phyloP scores from a whole-genome alignment of 2,329 filamentous ascomycete genomes.

The Fusarium circinatum region DNA sequence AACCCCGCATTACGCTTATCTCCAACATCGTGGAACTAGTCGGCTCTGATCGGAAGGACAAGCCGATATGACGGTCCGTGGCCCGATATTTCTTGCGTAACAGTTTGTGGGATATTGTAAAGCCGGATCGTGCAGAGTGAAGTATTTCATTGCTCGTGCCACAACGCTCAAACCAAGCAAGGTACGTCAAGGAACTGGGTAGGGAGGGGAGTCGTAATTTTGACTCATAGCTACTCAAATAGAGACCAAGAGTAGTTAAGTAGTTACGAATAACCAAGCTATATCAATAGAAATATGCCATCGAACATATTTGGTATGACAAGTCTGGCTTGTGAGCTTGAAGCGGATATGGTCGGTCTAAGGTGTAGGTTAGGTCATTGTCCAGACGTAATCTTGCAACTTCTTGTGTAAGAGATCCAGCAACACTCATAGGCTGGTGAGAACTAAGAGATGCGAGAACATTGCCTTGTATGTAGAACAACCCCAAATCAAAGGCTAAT shows the following conservation, averaged over 20 bases:
- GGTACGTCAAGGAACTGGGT: fast-evolving
- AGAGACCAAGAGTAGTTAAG: background rate
- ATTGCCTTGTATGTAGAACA: background rate
- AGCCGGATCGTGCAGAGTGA: too few relatives aligned
- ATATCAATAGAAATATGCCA: background rate
- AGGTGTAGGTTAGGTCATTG: background rate
- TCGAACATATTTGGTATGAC: too few relatives aligned
- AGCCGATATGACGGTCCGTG: background rate
- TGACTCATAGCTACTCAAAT: fast-evolving
- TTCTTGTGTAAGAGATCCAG: background rate
- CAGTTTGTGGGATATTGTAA: background rate
- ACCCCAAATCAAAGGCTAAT: background rate
- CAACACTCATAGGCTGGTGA: background rate
- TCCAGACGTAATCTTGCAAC: background rate
- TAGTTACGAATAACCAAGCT: too few relatives aligned
- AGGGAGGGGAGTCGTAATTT: background rate
- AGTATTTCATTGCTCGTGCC: fast-evolving
- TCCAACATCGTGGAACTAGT: conserved; percentile 9
- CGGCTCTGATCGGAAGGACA: conserved; percentile 13
- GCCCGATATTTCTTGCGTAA: conserved; percentile 51
- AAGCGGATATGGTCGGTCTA: too few relatives aligned
- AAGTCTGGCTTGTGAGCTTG: background rate
- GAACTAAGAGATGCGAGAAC: fast-evolving
- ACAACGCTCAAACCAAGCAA: background rate
- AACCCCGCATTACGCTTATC: conserved; percentile 49